Evolutionary conservation across 2,329 filamentous ascomycete genomes (phyloP).

Genomic region (Monilinia fructigena): DNA sequence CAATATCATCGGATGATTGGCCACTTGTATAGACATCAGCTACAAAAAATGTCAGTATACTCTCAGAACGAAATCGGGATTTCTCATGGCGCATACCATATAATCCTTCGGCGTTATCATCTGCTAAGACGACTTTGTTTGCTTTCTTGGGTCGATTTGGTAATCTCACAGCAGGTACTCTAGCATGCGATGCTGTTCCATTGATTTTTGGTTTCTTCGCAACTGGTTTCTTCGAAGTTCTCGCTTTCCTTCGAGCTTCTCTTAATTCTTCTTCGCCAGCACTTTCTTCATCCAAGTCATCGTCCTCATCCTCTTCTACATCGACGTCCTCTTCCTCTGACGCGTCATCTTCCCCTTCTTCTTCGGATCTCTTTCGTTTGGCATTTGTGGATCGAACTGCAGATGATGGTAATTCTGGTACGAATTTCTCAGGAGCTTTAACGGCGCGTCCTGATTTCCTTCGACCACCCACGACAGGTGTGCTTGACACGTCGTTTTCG

Average conservation of each 20-base stretch:
- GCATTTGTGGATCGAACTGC: conserved; percentile 44
- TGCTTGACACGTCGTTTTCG: conserved; percentile 55
- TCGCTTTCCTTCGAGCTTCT: conserved; percentile 41
- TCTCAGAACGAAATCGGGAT: conserved; percentile 8
- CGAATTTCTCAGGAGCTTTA: conserved; percentile 59
- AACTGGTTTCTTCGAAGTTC: conserved; percentile 54
- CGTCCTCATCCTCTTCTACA: conserved; percentile 45
- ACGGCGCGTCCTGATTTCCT: conserved; percentile 70
- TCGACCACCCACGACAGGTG: conserved; percentile 51
- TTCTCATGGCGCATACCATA: conserved; percentile 34
- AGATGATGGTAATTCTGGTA: conserved; percentile 46
- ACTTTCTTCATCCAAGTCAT: conserved; percentile 45
- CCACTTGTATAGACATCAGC: conserved; percentile 64
- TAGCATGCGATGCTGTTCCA: conserved; percentile 54
- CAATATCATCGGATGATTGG: conserved; percentile 55
- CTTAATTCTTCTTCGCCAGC: conserved; percentile 49
- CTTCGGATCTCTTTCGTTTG: conserved; percentile 56
- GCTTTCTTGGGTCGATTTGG: conserved; percentile 39
- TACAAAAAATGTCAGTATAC: conserved; percentile 41
- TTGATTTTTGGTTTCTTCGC: conserved; percentile 65
- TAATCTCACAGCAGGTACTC: conserved; percentile 50
- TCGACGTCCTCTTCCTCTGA: conserved; percentile 52
- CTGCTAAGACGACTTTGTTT: conserved; percentile 49
- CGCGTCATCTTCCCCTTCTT: conserved; percentile 49
- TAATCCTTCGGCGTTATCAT: conserved; percentile 33